Base-by-base conservation (phyloP, 2,329 filamentous ascomycete species). In the Diaporthe caulivora region DNA sequence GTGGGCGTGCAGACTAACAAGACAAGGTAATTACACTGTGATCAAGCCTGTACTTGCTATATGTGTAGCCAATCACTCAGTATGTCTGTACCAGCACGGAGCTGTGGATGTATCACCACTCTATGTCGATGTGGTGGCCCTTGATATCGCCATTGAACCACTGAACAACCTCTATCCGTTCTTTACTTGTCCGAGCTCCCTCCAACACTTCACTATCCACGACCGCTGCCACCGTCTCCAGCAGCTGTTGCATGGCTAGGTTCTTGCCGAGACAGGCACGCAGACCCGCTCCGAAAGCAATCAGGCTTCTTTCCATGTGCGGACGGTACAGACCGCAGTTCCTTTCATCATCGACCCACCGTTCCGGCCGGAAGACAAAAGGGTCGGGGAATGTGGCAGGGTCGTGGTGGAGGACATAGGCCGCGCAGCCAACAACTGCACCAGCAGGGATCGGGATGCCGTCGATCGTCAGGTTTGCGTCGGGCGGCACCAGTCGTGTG, bases 341-440 rank as follows among this genome's bases (percentile, higher is more conserved):
- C 34, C 21, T 21, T 11, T 42, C 44, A 69, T 74, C 72, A 4
- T 40, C 37, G 13, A 77, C 24, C 76, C 77, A 78, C 21, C 78
- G 60, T 68, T 79, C 78, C 1, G 77, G 78, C 8, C 51, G 49
- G 47, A 78, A 78, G 5, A 15, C 15, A 10, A 60, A 37, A 1
- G 77, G 62, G 2, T 78, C 67, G 0, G 76, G 74, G 68, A 77
- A 79, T 21, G 78, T 69, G 29, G 24, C 24, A 13, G 75, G 67
- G 37, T 79, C 71, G 44, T 78, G 76, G 51, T 78, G 77, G 75
- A 94, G 87, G 1, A 91, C 86, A 82, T 93, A 93, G 78, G 91
- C 89, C 15, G 92, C 89, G 4, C 89, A 89, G 57, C 91, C 92
- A 67, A 92, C 87, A 68, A 92, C 86, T 29, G 86, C 89, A 60